Base-by-base conservation (phyloP, 345 rosid species). In the Sonneratia alba region DNA sequence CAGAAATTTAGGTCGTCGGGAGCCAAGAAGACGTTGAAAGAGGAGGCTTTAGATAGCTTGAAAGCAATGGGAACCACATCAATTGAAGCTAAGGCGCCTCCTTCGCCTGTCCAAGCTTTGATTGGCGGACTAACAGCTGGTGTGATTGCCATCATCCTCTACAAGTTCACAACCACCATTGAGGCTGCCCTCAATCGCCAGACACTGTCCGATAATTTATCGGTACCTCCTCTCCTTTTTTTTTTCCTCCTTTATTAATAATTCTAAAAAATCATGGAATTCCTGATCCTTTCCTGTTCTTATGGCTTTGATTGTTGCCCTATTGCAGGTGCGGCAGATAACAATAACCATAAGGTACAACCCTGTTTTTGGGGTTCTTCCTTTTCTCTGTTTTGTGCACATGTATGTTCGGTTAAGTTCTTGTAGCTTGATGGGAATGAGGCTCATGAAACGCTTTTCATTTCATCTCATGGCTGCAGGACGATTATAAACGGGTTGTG, bases 181-280 rank as follows among this genome's bases (percentile, higher is more conserved):
- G 97, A 91, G 78, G 82, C 92, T 0, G 61, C 88, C 64, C 93
- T 91, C 73, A 91, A 85, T 77, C 96, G 97, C 53, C 97, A 90
- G 72, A 73, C 93, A 3, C 42, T 91, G 38, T 86, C 95, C 27
- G 91, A 92, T 69, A 89, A 75, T 78, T 86, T 79, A 80, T 88
- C 96, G 74, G 97, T 92, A 83, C 0, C 85, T 81, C 74, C 32
- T 24, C 4, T 74, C 37, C 57, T 32, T 70, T 11, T 36, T 36
- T 68, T 48, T 62, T 18, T n/a, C 32, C 14, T 22, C 2, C 24
- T 22, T 66, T 16, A 4, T 40, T 47, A 3, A 47, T 47, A 7
- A 47, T 47, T 47, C 51, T 47, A 13, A 37, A 45, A 47, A 24
- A 45, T 36, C 19, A 36, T 37, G 38, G 36, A 56, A 27, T 27